Evolutionary conservation across 1,139 yeast genomes (phyloP).

Genomic region (Suhomyces ambrosiae): DNA sequence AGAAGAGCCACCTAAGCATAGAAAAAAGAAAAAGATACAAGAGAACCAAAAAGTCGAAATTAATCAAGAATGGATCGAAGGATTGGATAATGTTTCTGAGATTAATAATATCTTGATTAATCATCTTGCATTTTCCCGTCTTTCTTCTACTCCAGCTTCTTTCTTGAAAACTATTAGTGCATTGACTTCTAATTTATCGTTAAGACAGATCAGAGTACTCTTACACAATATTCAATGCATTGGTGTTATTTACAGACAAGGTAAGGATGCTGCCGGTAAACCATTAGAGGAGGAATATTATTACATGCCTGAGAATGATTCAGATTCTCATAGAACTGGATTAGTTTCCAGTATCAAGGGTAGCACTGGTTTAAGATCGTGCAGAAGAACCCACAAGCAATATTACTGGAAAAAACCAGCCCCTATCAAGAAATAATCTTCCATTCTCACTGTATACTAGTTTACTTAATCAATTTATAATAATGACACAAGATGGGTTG

Average conservation of each 20-base stretch:
- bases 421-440: conserved; percentile 39
- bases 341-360: conserved; percentile 81
- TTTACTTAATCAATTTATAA: conserved; percentile 1
- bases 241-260: conserved; percentile 83
- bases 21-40: conserved; percentile 16
- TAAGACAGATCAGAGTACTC: conserved; percentile 53
- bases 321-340: conserved; percentile 64
- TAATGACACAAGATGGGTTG: background rate
- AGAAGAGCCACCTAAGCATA: conserved; percentile 30
- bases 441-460: conserved; percentile 13
- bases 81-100: conserved; percentile 48
- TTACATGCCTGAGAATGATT: conserved; percentile 81
- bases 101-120: conserved; percentile 70
- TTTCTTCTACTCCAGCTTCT: conserved; percentile 82
- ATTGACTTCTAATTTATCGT: conserved; percentile 43
- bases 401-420: conserved; percentile 83
- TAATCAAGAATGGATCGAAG: conserved; percentile 30
- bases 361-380: conserved; percentile 77
- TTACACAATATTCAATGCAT: conserved; percentile 56
- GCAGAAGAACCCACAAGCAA: conserved; percentile 93
- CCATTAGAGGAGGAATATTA: conserved; percentile 92
- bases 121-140: conserved; percentile 86
- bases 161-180: conserved; percentile 63
- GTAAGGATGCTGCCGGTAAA: conserved; percentile 96
- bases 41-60: conserved; percentile 22